Evolutionary conservation across 805 yeast genomes (phyloP).

Genomic region (Cyberlindnera amylophila): DNA sequence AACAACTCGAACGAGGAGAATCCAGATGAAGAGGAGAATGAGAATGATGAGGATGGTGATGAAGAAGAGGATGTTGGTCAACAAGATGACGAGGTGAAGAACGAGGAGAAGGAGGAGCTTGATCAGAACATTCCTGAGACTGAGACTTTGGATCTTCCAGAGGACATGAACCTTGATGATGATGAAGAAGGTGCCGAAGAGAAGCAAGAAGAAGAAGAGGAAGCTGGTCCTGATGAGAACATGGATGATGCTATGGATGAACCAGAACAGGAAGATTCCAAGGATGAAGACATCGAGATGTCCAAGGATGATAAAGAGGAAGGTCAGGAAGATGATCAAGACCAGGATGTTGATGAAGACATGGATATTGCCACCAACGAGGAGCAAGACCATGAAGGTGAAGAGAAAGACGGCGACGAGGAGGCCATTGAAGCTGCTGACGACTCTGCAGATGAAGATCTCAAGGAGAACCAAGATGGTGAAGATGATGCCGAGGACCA

Average conservation of each 20-base stretch:
- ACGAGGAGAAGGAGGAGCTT: slow-evolving; percentile 64
- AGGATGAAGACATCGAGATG: slow-evolving; percentile 32
- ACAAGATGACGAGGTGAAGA: slow-evolving; percentile 72
- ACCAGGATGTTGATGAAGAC: slow-evolving; percentile 29
- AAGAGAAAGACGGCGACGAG: slow-evolving; percentile 24
- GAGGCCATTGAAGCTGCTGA: slow-evolving; percentile 34
- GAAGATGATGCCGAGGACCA: slow-evolving; percentile 37
- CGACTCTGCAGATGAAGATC: slow-evolving; percentile 32
- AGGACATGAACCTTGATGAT: slow-evolving; percentile 85
- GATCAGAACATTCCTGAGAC: slow-evolving; percentile 77
- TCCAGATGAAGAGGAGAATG: slow-evolving; percentile 36
- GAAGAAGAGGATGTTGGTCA: slow-evolving; percentile 71
- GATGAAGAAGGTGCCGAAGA: slow-evolving; percentile 57
- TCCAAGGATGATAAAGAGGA: slow-evolving; percentile 31
- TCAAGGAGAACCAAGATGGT: slow-evolving; percentile 28
- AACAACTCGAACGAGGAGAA: slow-evolving; percentile 32
- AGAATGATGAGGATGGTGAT: slow-evolving; percentile 50
- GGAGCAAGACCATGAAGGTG: slow-evolving; percentile 31
- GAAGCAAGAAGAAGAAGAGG: slow-evolving; percentile 36
- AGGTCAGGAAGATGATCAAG: slow-evolving; percentile 29
- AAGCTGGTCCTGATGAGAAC: slow-evolving; percentile 32
- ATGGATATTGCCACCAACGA: slow-evolving; percentile 29
- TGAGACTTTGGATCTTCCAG: slow-evolving; percentile 88
- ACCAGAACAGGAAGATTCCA: slow-evolving; percentile 29
- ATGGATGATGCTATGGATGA: slow-evolving; percentile 39